Evolutionary conservation across 2,329 filamentous ascomycete genomes (phyloP).

Genomic region (Gnomoniopsis smithogilvyi): DNA sequence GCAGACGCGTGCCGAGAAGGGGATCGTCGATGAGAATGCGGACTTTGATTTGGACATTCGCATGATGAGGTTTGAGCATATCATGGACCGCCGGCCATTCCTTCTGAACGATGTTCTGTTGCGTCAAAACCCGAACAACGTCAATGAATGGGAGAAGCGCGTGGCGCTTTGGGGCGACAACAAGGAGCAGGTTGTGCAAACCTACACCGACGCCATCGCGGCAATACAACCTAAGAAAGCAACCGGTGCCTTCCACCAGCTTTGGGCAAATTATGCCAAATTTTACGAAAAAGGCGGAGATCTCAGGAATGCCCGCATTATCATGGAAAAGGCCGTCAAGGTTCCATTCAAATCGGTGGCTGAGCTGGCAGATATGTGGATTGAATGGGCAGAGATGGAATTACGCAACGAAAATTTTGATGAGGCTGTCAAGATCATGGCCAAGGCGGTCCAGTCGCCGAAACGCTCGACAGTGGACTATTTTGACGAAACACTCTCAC

Average conservation of each 20-base stretch:
- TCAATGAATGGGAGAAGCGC: slow-evolving; percentile 94
- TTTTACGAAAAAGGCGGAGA: slow-evolving; percentile 92
- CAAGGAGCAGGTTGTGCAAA: slow-evolving; percentile 84
- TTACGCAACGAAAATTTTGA: slow-evolving; percentile 95
- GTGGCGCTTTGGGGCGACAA: slow-evolving; percentile 96
- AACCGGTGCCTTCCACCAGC: slow-evolving; percentile 85
- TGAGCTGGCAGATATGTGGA: slow-evolving; percentile 97
- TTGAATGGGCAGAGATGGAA: slow-evolving; percentile 98
- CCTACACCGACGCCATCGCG: slow-evolving; percentile 90
- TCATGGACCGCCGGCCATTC: slow-evolving; percentile 96
- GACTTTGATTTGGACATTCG: slow-evolving; percentile 94
- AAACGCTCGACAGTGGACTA: slow-evolving; percentile 99
- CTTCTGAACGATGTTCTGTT: slow-evolving; percentile 93
- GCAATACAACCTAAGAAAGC: slow-evolving; percentile 94
- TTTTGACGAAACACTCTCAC: slow-evolving; percentile 90
- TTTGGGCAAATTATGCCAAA: slow-evolving; percentile 96
- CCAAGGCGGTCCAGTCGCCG: slow-evolving; percentile 93
- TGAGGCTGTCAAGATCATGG: slow-evolving; percentile 91
- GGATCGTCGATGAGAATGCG: slow-evolving; percentile 72
- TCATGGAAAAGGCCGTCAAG: slow-evolving; percentile 97
- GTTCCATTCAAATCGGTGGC: slow-evolving; percentile 97
- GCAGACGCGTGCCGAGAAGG: slow-evolving; percentile 74
- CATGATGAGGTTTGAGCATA: slow-evolving; percentile 96
- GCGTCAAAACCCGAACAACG: slow-evolving; percentile 93
- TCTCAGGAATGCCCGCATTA: slow-evolving; percentile 78